phyloP scores from a whole-genome alignment of 164 flowering plant genomes.

The Magnolia officinalis region DNA sequence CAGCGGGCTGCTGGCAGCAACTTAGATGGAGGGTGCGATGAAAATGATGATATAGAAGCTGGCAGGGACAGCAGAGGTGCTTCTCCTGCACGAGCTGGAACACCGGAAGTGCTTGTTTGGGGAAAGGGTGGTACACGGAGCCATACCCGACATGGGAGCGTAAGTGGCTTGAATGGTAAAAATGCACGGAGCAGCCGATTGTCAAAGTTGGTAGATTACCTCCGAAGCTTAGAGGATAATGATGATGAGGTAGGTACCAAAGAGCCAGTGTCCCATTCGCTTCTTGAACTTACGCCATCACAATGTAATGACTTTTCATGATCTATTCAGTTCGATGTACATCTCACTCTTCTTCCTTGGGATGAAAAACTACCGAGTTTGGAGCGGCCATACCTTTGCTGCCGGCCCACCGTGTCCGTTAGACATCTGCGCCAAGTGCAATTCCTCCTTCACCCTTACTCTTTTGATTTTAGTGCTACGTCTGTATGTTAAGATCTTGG shows the following conservation, averaged over 20 bases:
- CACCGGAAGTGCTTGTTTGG: conserved; percentile 73
- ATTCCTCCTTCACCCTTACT: conserved; percentile 4
- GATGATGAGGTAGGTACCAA: conserved; percentile 27
- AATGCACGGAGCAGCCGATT: conserved; percentile 43
- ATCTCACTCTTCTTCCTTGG: conserved; percentile 57
- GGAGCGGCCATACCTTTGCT: conserved; percentile 62
- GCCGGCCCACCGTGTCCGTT: conserved; percentile 59
- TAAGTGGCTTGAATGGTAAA: conserved; percentile 40
- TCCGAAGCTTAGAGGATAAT: conserved; percentile 48
- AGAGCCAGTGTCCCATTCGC: neutral
- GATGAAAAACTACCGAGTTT: conserved; percentile 54
- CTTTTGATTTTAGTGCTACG: neutral
- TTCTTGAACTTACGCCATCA: neutral
- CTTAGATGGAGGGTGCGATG: conserved; percentile 41
- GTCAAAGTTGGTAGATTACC: conserved; percentile 51
- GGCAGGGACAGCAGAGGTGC: conserved; percentile 44
- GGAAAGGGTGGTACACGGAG: conserved; percentile 80
- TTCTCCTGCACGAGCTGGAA: conserved; percentile 50
- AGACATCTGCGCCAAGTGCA: conserved; percentile 57
- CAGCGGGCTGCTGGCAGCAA: conserved; percentile 26
- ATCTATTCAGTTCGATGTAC: conserved; percentile 53
- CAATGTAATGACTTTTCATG: neutral
- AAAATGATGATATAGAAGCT: conserved; percentile 50
- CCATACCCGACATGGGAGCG: conserved; percentile 56
- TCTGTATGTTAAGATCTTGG: neutral